These are phyloP conservation scores for Cyclotella sp. DNA, from an alignment of 108 stramenopile genomes.

Conservation along the genomic window DNA sequence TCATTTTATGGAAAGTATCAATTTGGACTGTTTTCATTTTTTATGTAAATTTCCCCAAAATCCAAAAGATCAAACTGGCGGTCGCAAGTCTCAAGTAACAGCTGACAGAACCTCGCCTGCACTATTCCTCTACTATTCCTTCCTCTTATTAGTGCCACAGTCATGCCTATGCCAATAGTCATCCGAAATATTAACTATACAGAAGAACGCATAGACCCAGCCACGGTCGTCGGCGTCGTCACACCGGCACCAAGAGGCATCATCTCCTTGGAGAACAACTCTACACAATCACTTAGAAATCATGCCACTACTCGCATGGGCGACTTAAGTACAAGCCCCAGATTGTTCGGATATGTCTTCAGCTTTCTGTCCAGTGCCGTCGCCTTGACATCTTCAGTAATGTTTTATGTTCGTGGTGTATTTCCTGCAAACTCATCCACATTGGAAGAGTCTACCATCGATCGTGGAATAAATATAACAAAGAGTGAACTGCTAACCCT, in stretches of 20 bases:
- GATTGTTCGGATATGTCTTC: slow-evolving; percentile 34
- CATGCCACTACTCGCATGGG: slow-evolving; percentile 3
- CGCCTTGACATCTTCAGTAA: slow-evolving; percentile 17
- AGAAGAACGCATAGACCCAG: background rate
- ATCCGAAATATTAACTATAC: slow-evolving; percentile 15
- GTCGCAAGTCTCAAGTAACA: background rate
- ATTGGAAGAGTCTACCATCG: background rate
- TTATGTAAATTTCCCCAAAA: too few species aligned
- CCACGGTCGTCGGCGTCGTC: background rate
- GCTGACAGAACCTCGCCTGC: background rate
- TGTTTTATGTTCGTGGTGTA: slow-evolving; percentile 32
- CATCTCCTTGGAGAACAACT: background rate
- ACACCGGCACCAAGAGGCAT: background rate
- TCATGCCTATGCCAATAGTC: slow-evolving; percentile 31
- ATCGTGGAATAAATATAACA: background rate
- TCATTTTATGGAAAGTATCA: too few species aligned
- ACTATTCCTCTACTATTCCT: background rate
- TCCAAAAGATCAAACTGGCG: too few species aligned
- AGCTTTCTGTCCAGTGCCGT: slow-evolving; percentile 28
- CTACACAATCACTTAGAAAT: background rate
- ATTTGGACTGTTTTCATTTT: too few species aligned
- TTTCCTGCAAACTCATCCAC: background rate
- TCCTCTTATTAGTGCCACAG: background rate
- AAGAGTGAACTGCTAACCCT: slow-evolving; percentile 3
- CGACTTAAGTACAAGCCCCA: slow-evolving; percentile 34